Conservation (phyloP, 169 alveolate genomes). For the Eimeria sp. region DNA sequence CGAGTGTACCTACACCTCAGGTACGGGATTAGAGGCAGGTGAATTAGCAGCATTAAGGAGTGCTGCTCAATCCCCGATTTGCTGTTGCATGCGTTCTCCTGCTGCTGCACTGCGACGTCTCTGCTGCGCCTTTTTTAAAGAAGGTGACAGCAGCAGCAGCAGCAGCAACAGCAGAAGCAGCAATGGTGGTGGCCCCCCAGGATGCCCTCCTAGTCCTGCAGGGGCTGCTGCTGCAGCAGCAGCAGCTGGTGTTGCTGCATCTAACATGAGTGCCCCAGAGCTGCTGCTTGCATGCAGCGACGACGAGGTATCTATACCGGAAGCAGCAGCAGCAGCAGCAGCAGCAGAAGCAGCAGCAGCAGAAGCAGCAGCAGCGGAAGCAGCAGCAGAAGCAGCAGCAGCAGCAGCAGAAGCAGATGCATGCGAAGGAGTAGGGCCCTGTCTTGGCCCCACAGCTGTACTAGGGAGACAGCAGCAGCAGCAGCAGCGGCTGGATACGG, state of each 20-base stretch:
- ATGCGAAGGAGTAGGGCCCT: conserved; percentile 40
- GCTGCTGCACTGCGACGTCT: background rate
- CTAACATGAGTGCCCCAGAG: background rate
- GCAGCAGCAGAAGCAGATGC: conserved; percentile 50
- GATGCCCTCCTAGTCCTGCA: background rate
- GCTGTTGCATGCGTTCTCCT: conserved; percentile 69
- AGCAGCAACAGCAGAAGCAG: background rate
- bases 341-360: background rate
- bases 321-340: background rate
- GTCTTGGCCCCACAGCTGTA: conserved; percentile 5
- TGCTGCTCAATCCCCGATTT: background rate
- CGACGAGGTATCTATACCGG: background rate
- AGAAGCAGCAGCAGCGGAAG: background rate
- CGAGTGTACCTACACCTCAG: background rate
- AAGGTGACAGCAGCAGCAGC: background rate
- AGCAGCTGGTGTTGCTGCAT: background rate
- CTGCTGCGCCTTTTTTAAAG: background rate
- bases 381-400: background rate
- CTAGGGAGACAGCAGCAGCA: conserved; percentile 22
- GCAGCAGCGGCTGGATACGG: background rate
- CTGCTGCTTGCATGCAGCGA: background rate
- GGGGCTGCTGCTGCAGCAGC: background rate
- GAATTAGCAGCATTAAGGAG: background rate
- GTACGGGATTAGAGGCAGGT: background rate
- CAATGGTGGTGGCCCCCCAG: background rate